Conservation (phyloP, 345 rosid species). For the Odontarrhena argentea region DNA sequence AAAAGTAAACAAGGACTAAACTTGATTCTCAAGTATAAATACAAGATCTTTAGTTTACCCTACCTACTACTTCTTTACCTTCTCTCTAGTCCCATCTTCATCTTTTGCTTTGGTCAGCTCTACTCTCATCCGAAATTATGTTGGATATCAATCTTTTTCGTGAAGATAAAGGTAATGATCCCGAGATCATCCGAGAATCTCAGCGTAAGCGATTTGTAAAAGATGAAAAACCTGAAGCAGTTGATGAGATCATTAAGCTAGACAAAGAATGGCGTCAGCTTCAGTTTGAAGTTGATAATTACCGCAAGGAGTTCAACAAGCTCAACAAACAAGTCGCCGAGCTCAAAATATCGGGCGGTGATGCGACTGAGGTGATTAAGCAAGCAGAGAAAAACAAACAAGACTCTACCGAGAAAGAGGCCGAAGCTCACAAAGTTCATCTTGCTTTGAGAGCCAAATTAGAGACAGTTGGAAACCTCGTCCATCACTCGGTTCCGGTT, state of each 20-base stretch:
- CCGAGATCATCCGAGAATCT: conserved; percentile 74
- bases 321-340: conserved; percentile 69
- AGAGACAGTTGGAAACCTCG: conserved; percentile 73
- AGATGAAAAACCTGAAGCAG: conserved; percentile 55
- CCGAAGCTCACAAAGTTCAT: conserved; percentile 65
- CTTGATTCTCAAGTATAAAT: too few species aligned
- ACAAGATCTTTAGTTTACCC: too few species aligned
- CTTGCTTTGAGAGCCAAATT: conserved; percentile 56
- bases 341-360: conserved; percentile 59
- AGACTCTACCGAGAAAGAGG: conserved; percentile 55
- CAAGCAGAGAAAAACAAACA: conserved; percentile 60
- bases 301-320: conserved; percentile 69
- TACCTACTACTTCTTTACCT: too few species aligned
- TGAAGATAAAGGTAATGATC: conserved; percentile 72
- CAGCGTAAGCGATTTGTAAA: conserved; percentile 69
- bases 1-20: too few species aligned
- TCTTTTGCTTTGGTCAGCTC: too few species aligned
- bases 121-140: conserved; percentile 39
- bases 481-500: conserved; percentile 87
- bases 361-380: conserved; percentile 58
- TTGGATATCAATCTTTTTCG: conserved; percentile 81
- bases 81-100: too few species aligned
- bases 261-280: conserved; percentile 85
- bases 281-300: conserved; percentile 70
- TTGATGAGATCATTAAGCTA: conserved; percentile 69